These are phyloP conservation scores for Pseudocercospora cruenta DNA, from an alignment of 2,329 filamentous ascomycete species.

Conservation along the genomic window DNA sequence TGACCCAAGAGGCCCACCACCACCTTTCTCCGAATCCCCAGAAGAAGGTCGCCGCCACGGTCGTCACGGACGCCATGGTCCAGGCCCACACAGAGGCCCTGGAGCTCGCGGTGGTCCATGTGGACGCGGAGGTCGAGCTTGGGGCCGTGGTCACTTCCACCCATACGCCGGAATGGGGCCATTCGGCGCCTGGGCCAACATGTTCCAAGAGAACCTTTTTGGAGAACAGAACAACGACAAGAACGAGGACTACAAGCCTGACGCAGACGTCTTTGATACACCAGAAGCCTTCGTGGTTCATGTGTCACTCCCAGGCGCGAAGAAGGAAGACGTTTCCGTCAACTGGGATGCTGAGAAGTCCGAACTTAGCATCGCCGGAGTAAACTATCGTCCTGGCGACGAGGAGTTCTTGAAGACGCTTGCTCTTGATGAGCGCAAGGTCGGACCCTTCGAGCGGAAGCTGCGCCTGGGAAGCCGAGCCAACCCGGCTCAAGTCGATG, in stretches of 20 bases:
- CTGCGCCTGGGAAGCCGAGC: constrained; percentile 62
- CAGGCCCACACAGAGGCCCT: constrained; percentile 36
- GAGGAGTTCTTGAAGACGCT: constrained; percentile 71
- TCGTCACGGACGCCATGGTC: constrained; percentile 29
- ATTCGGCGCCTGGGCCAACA: constrained; percentile 37
- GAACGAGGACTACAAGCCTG: constrained; percentile 59
- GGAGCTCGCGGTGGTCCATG: constrained; percentile 33
- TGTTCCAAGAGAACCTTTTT: constrained; percentile 44
- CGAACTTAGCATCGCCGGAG: constrained; percentile 69
- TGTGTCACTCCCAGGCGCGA: constrained; percentile 73
- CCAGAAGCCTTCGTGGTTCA: constrained; percentile 69
- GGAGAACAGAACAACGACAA: constrained; percentile 32
- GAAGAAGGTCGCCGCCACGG: constrained; percentile 19
- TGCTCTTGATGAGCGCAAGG: constrained; percentile 66
- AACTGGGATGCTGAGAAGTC: constrained; percentile 73
- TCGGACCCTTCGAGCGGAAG: constrained; percentile 74
- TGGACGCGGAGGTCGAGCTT: constrained; percentile 37
- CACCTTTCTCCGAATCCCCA: constrained; percentile 26
- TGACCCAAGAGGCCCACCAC: constrained; percentile 29
- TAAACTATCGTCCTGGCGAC: constrained; percentile 71
- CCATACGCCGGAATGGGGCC: constrained; percentile 29
- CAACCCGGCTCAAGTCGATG: constrained; percentile 66
- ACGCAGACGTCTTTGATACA: constrained; percentile 77
- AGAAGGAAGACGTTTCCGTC: constrained; percentile 76
- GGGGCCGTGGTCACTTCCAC: constrained; percentile 25